Evolutionary conservation across 805 yeast genomes (phyloP), one percentile per base, ranked within the genome.

Genomic region (Lachancea kluyveri): DNA sequence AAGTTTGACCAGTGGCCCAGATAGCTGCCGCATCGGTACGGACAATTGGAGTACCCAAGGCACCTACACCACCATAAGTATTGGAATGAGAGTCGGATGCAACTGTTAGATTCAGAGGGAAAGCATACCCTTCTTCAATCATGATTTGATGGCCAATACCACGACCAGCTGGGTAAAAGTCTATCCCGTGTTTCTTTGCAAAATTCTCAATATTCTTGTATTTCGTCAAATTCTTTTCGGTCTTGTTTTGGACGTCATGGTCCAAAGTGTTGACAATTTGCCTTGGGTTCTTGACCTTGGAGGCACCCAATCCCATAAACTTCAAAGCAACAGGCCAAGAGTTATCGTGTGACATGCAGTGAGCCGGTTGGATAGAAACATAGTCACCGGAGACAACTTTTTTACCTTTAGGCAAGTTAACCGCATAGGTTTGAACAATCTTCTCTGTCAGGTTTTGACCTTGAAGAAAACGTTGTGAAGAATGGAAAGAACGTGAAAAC

Each of bases 1-100:
- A 92, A 3, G 98, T 92, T 64, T 87, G 94, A 24, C 97, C 97
- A 0, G 99, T 92, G 8, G 99, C 97, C 99, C 99, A 92, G 44
- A 92, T 90, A 7, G 96, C 77, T 4, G 99, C 99, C 14, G 97
- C 98, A 61, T 92, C 99, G 0, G 99, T 92, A 61, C 99, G 75
- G 35, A 92, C 99, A 34, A 92, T 82, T 7, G 99, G 97, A 3
- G 98, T 94, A 31, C 99, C 99, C 36, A 92, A 65, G 14, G 95
- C 68, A 12, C 97, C 97, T 28, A 92, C 68, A 53, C 99, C 99
- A 46, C 99, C 98, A 54, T 92, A 92, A 21, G 96, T 92, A 59
- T 92, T 92, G 8, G 96, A 87, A 59, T 92, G 99, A 4, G 96
- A 88, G 59, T 92, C 99, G 0, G 95, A 85, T 3, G 98, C 98